Conservation (phyloP, 495 filamentous ascomycete genomes). For the Lasiosphaeria miniovina region DNA sequence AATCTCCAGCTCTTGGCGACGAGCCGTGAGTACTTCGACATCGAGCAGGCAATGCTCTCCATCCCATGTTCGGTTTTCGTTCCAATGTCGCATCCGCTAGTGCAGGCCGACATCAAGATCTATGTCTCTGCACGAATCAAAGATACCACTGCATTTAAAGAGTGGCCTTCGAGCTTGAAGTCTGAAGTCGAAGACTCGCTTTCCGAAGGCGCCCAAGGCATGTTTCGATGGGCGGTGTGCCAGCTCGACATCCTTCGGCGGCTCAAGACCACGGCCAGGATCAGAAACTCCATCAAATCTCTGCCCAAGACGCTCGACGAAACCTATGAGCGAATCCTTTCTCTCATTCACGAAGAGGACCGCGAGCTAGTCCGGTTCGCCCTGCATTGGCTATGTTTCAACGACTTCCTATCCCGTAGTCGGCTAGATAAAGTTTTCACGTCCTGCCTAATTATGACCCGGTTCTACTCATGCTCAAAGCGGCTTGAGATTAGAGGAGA, state of each 20-base stretch:
- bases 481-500: too few relatives aligned
- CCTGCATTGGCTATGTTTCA: neutral
- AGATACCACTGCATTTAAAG: neutral
- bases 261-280: conserved; percentile 7
- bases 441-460: neutral
- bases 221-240: conserved; percentile 45
- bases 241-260: conserved; percentile 38
- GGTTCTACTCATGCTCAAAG: neutral
- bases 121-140: conserved; percentile 28
- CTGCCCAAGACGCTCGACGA: conserved; percentile 37
- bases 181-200: conserved; percentile 24
- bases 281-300: conserved; percentile 25
- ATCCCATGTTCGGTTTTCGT: conserved; percentile 21
- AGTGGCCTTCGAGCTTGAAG: conserved; percentile 9
- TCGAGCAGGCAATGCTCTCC: neutral
- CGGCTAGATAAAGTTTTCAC: neutral
- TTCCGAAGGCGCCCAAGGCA: conserved; percentile 33
- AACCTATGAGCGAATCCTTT: conserved; percentile 36
- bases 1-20: neutral
- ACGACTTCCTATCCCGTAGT: neutral
- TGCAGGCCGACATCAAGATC: conserved; percentile 31
- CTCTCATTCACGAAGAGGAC: conserved; percentile 20
- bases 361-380: conserved; percentile 24
- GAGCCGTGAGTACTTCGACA: neutral
- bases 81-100: conserved; percentile 34